A percentile compares a stretch with the other conserved stretches of the same genome.
Evolutionary conservation across 1,139 yeast species (phyloP).

Genomic region (Wickerhamomyces sp.): DNA sequence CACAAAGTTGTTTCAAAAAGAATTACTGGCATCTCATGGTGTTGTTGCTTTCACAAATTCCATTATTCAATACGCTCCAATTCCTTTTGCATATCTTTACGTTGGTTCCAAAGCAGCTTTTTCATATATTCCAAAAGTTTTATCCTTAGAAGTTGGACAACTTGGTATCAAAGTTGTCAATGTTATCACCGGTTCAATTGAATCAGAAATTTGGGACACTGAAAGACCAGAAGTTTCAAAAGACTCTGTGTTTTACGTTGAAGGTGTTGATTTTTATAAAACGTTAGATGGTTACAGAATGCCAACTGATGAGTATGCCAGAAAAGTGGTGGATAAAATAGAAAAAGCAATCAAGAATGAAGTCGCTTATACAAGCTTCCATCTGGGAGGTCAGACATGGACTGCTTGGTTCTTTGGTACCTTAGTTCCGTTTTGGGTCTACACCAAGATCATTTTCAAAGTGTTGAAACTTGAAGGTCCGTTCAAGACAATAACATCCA

Average conservation of each 20-base stretch:
- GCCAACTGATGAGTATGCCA: conserved; percentile 8
- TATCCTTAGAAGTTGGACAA: conserved; percentile 63
- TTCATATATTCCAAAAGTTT: conserved; percentile 54
- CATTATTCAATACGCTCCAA: conserved; percentile 52
- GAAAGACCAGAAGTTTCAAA: conserved; percentile 44
- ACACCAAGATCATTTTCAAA: background rate
- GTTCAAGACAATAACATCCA: background rate
- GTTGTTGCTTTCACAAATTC: conserved; percentile 73
- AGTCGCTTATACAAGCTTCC: conserved; percentile 3
- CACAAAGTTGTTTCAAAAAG: conserved; percentile 49
- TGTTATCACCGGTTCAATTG: conserved; percentile 60
- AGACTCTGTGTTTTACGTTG: conserved; percentile 30
- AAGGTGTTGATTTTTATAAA: conserved; percentile 1
- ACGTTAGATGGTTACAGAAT: conserved; percentile 1
- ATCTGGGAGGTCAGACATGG: conserved; percentile 7
- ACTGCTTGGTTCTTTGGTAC: conserved; percentile 7
- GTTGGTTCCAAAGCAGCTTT: conserved; percentile 69
- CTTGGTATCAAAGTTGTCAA: conserved; percentile 68
- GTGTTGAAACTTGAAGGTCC: background rate
- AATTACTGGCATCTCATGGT: conserved; percentile 60
- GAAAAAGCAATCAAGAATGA: conserved; percentile 6
- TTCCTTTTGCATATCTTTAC: conserved; percentile 68
- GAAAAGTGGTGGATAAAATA: conserved; percentile 7
- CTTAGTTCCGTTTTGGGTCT: conserved; percentile 4
- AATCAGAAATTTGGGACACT: conserved; percentile 47